Base-by-base conservation (phyloP, 1,139 yeast genomes). In the Suhomyces yuchorum region DNA sequence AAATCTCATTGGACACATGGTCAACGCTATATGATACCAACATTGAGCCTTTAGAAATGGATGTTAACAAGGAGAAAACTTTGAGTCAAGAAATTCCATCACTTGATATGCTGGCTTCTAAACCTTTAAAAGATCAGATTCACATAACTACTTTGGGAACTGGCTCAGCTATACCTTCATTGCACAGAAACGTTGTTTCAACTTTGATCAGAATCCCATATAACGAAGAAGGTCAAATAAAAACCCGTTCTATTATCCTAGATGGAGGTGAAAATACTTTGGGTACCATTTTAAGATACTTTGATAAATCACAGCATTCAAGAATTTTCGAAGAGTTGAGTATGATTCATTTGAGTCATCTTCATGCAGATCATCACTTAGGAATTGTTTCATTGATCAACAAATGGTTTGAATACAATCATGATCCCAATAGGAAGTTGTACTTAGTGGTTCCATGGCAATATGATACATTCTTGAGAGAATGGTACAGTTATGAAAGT, bases 281-380 rank as follows among this genome's bases (percentile, higher is more conserved):
- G 26, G 97, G 96, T 0, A 71, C 89, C 1, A 66, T 95, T 54
- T 65, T 72, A 38, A 79, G 98, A 55, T 72, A 81, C 47, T 83
- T 83, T 53, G 71, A 73, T 5, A 67, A 70, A 42, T 61, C 69
- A 33, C 75, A 85, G 40, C 56, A 64, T n/a, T 49, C 50, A 12
- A 65, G 62, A 40, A 57, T 75, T 19, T 63, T 85, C 38, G 57
- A 68, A 37, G 95, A 91, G 57, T 66, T 92, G 50, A 70, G 77
- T 22, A 54, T 89, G 52, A 71, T 93, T 19, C 88, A 82, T 59
- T 72, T 95, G 48, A 87, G 96, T 56, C 99, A 95, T 70, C 72
- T 93, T 56, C 99, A 95, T 68, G 99, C 99, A 0, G 99, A 95
- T 62, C 99, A 95, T 63, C 98, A 93, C 64, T 69, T 93, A 41